A percentile compares a stretch with the other conserved stretches of the same genome.
These are phyloP conservation scores for Suillus sp. DNA, from an alignment of 768 basidiomycete genomes.

Conservation along the genomic window DNA sequence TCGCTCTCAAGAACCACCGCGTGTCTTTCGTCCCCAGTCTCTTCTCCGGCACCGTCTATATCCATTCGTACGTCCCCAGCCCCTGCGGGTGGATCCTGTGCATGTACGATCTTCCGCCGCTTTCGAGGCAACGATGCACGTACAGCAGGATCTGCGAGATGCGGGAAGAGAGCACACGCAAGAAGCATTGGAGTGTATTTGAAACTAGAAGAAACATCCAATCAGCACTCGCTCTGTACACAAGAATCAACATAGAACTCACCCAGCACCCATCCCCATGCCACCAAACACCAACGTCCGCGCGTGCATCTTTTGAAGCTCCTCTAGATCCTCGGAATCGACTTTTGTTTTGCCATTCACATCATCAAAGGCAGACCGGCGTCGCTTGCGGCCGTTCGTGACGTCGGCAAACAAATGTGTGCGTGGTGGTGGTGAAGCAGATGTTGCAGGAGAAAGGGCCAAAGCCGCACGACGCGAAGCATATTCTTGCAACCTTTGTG, in stretches of 20 bases:
- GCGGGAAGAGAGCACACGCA: slow-evolving; percentile 47
- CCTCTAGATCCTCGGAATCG: slow-evolving; percentile 33
- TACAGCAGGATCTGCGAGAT: slow-evolving; percentile 20
- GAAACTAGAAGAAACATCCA: slow-evolving; percentile 39
- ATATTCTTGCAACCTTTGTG: slow-evolving; percentile 70
- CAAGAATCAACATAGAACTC: slow-evolving; percentile 21
- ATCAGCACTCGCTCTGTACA: not conserved
- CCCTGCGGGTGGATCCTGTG: not conserved
- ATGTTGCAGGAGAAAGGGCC: slow-evolving; percentile 24
- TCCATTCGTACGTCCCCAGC: slow-evolving; percentile 17
- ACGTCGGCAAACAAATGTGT: slow-evolving; percentile 25
- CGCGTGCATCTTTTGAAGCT: slow-evolving; percentile 44
- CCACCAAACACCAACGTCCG: slow-evolving; percentile 53
- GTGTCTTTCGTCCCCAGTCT: slow-evolving; percentile 14
- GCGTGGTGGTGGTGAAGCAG: slow-evolving; percentile 29
- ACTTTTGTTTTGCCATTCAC: slow-evolving; percentile 26
- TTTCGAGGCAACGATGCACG: slow-evolving; percentile 24
- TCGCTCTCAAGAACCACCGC: slow-evolving; percentile 31
- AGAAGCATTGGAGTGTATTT: slow-evolving; percentile 53
- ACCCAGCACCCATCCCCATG: slow-evolving; percentile 46
- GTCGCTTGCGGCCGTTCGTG: slow-evolving; percentile 39
- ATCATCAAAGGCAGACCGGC: slow-evolving; percentile 26
- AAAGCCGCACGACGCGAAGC: slow-evolving; percentile 55
- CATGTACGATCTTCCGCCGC: slow-evolving; percentile 27
- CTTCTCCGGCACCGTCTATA: slow-evolving; percentile 12